Evolutionary conservation across 805 yeast genomes (phyloP), one percentile per base, ranked within the genome.

Genomic region (Starmera quercuum): DNA sequence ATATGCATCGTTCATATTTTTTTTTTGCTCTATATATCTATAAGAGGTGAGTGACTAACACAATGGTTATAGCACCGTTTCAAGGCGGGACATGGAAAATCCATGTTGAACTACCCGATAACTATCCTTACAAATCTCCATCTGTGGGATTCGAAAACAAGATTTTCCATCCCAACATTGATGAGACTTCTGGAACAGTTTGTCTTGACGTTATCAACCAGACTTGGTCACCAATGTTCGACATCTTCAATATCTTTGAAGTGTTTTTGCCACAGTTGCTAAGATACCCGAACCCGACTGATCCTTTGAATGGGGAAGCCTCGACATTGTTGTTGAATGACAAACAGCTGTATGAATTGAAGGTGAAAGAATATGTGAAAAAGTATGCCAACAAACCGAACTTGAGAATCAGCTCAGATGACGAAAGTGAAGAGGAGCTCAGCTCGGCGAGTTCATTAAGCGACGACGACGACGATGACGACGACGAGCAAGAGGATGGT

Each of bases 141-240:
- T 86, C 96, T 12, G 87, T 90, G 41, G 97, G 97, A 7, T 90
- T 90, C 54, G 76, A 76, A 33, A 92, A 88, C 59, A 83, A 80
- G 53, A 90, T 92, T 14, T 88, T 76, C 60, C 98, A 90, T 56
- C 98, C 98, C 6, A 90, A 90, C 52, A 87, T 90, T 41, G 98
- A 90, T 54, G 94, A 87, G 54, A 69, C 76, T 19, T 78, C 76
- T 12, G 98, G 98, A 0, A 78, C 94, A 0, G 96, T 90, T 6
- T 90, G 98, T 59, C 73, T 90, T 32, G 97, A 90, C 56, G 97
- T 92, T 13, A 88, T 90, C 42, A 90, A 90, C 56, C 96, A 90
- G 53, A 86, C 97, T 1, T 90, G 98, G 98, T 83, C 95, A 27
- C 97, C 98, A 2, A 83, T 90, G 86, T 90, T 87, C 64, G 97